Evolutionary conservation across 2,329 filamentous ascomycete genomes (phyloP).

Genomic region (Leptographium flavum): DNA sequence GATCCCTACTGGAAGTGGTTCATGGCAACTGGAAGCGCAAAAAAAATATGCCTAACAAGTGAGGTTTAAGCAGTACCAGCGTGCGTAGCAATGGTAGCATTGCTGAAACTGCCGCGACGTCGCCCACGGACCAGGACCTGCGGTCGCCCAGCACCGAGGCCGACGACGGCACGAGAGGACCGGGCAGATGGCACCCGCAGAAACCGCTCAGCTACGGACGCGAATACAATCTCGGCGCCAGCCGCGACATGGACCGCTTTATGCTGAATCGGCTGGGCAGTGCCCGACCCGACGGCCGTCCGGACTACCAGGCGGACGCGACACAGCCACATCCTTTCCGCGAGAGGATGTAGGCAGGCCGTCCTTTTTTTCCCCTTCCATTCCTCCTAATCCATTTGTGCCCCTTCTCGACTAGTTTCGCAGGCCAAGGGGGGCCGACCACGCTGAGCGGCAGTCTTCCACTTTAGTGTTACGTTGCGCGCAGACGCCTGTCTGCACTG

Average conservation of each 20-base stretch:
- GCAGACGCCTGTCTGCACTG: not conserved
- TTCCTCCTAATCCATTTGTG: not conserved
- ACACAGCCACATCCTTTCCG: not conserved
- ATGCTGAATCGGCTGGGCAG: constrained; percentile 34
- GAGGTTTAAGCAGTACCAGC: constrained; percentile 17
- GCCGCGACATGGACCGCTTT: constrained; percentile 36
- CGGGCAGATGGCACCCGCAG: constrained; percentile 31
- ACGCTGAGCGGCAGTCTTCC: constrained; percentile 1
- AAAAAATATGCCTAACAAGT: constrained; percentile 3
- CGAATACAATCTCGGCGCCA: constrained; percentile 21
- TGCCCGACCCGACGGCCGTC: not conserved
- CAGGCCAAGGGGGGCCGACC: not conserved
- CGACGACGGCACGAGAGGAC: constrained; percentile 18
- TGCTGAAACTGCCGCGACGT: constrained; percentile 15
- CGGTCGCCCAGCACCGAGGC: constrained; percentile 11
- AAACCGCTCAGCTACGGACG: constrained; percentile 33
- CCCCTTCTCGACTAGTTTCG: not conserved
- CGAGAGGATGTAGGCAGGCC: not conserved
- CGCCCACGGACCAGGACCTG: constrained; percentile 22
- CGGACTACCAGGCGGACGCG: not conserved
- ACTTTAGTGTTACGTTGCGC: not conserved
- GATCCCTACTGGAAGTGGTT: not conserved
- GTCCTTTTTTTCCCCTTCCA: not conserved
- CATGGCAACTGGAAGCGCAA: no score
- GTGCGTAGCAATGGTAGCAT: constrained; percentile 22